phyloP scores from a whole-genome alignment of 257 asterid species.

The Solanum sejunctum region DNA sequence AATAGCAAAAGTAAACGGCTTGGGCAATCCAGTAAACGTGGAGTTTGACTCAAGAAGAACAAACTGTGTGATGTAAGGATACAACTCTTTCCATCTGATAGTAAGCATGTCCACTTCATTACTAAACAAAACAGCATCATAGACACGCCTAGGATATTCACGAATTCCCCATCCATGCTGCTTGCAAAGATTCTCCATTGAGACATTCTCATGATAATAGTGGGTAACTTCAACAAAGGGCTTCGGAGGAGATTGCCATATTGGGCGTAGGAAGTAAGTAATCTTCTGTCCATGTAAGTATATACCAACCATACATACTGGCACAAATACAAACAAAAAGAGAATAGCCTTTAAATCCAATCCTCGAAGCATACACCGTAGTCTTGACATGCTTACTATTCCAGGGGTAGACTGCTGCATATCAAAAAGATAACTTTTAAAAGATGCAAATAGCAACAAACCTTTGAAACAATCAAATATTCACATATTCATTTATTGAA shows the following conservation, averaged over 20 bases:
- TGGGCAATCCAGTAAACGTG: slow-evolving; percentile 51
- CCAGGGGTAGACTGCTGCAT: slow-evolving; percentile 18
- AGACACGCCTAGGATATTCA: slow-evolving; percentile 57
- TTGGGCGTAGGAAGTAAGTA: slow-evolving; percentile 48
- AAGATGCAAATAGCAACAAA: background rate
- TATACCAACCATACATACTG: slow-evolving; percentile 21
- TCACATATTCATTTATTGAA: background rate
- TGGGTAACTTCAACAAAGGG: slow-evolving; percentile 41
- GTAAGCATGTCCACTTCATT: slow-evolving; percentile 63
- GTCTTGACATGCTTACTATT: slow-evolving; percentile 23
- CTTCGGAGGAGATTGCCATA: slow-evolving; percentile 72
- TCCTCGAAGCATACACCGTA: slow-evolving; percentile 29
- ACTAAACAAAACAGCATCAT: slow-evolving; percentile 58
- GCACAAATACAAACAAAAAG: slow-evolving; percentile 26
- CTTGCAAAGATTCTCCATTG: slow-evolving; percentile 52
- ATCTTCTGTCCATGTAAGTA: slow-evolving; percentile 61
- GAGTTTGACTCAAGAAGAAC: slow-evolving; percentile 64
- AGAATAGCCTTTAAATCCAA: slow-evolving; percentile 32
- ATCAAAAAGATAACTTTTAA: background rate
- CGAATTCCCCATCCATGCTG: slow-evolving; percentile 66
- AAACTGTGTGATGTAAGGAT: slow-evolving; percentile 47
- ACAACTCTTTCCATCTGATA: slow-evolving; percentile 54
- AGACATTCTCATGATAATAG: slow-evolving; percentile 43
- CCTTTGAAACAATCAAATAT: background rate
- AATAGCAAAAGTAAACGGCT: slow-evolving; percentile 34